Conservation (phyloP, 306 rosid species). For the Bauhinia variegata region DNA sequence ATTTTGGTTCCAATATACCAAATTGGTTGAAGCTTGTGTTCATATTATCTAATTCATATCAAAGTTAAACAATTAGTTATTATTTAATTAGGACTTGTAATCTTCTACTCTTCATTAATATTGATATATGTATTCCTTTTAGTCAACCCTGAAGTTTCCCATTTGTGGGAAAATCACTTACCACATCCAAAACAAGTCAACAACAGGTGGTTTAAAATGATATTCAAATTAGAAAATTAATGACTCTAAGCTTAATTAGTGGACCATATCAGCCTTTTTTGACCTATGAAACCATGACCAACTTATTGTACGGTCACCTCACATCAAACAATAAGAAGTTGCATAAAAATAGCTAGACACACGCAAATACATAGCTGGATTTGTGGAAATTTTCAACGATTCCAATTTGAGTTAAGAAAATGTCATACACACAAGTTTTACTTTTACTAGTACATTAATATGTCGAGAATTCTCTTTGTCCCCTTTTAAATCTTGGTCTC, state of each 20-base stretch:
- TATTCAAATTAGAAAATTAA: slow-evolving; percentile 13
- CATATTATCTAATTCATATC: slow-evolving; percentile 4
- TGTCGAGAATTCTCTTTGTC: slow-evolving; percentile 32
- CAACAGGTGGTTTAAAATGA: slow-evolving; percentile 1
- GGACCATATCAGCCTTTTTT: slow-evolving; percentile 27
- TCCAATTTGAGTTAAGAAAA: slow-evolving; percentile 4
- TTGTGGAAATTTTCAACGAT: slow-evolving; percentile 31
- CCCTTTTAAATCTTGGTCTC: slow-evolving; percentile 19
- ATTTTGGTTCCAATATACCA: slow-evolving; percentile 3
- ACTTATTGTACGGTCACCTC: slow-evolving; percentile 1
- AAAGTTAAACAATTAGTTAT: no score
- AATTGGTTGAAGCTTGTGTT: not conserved
- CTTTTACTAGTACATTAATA: not conserved
- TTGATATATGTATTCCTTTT: not conserved
- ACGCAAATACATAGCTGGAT: slow-evolving; percentile 19
- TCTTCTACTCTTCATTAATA: not conserved
- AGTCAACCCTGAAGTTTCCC: slow-evolving; percentile 4
- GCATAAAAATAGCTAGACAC: not conserved
- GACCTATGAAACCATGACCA: slow-evolving; percentile 24
- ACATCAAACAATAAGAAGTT: slow-evolving; percentile 9
- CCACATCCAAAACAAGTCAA: slow-evolving; percentile 27
- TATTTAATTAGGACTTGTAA: not conserved
- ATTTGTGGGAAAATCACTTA: not conserved
- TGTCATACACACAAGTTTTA: not conserved
- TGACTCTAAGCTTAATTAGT: not conserved